phyloP scores from a whole-genome alignment of 2,329 filamentous ascomycete species.

The Fusarium albidum region DNA sequence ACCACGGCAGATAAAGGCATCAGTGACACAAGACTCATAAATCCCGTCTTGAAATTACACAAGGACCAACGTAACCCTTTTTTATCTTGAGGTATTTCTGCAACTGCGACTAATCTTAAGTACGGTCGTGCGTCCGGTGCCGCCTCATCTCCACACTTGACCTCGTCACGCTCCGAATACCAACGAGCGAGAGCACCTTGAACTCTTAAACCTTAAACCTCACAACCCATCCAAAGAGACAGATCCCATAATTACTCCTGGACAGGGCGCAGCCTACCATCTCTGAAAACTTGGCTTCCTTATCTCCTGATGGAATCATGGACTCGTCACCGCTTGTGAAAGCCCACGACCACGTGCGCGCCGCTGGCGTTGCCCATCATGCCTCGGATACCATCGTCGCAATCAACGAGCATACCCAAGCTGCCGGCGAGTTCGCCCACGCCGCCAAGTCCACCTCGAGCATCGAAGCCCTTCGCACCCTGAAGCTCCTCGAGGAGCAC shows the following conservation, averaged over 20 bases:
- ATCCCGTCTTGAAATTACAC: too few relatives aligned
- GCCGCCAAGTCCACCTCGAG: constrained; percentile 76
- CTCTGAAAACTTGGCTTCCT: neutral
- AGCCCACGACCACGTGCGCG: constrained; percentile 89
- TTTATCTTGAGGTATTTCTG: too few relatives aligned
- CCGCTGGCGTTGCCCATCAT: constrained; percentile 79
- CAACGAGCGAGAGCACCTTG: neutral
- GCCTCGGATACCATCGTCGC: constrained; percentile 81
- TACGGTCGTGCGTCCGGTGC: constrained; percentile 16
- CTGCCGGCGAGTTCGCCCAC: constrained; percentile 87
- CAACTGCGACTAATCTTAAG: neutral
- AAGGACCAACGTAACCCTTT: too few relatives aligned
- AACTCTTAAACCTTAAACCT: constrained; percentile 5
- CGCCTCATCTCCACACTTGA: constrained; percentile 31
- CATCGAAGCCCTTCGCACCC: constrained; percentile 79
- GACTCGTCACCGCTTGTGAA: constrained; percentile 55
- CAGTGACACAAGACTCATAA: neutral
- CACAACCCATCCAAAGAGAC: neutral
- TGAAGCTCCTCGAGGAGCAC: constrained; percentile 86
- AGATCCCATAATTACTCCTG: neutral
- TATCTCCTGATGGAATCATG: constrained; percentile 40
- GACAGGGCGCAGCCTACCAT: neutral
- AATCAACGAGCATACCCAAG: constrained; percentile 86
- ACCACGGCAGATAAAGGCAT: neutral
- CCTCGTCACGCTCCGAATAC: constrained; percentile 27